Base-by-base conservation (phyloP, 441 rosid genomes). In the Eruca vesicaria region DNA sequence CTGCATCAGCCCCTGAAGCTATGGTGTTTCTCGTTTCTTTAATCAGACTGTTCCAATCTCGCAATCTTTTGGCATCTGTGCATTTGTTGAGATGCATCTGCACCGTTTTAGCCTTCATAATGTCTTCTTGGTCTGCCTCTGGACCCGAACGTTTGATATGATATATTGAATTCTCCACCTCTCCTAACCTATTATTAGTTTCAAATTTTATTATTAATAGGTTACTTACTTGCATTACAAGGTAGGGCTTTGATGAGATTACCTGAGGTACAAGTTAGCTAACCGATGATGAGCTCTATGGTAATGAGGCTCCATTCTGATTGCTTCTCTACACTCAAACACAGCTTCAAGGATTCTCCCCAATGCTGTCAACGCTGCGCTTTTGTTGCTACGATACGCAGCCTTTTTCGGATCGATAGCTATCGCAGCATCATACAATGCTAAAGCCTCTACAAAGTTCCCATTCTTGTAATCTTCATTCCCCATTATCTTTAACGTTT, bases 391-490 rank as follows among this genome's bases (percentile, higher is more conserved):
- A 28, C 99, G 79, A 63, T 92, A 95, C 0, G 98, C 80, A 52
- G 98, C 97, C 69, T 91, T 95, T 38, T 84, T 84, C 0, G 97
- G 96, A 61, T 95, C 98, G 26, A 95, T 88, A 9, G 94, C 76
- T 53, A 95, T 95, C 0, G 99, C 98, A 0, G 99, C 99, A 0
- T 94, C 97, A 52, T 94, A 94, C 71, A 92, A 76, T 0, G 96
- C 97, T 82, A 94, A 78, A 0, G 99, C 99, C 78, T 92, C 97
- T 0, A 85, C 90, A 9, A 87, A 92, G 67, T 87, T 91, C 56
- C 98, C 96, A 8, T 85, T 90, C 83, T 92, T 94, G 76, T 92
- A 95, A 82, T 95, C 99, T 80, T 95, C 99, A 58, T 95, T 95
- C 0, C 98, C 99, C 98, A 89, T 86, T 3, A 90, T 89, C 74